Evolutionary conservation across 176 grass and related monocot genomes (phyloP).

Genomic region (Paspalum notatum): DNA sequence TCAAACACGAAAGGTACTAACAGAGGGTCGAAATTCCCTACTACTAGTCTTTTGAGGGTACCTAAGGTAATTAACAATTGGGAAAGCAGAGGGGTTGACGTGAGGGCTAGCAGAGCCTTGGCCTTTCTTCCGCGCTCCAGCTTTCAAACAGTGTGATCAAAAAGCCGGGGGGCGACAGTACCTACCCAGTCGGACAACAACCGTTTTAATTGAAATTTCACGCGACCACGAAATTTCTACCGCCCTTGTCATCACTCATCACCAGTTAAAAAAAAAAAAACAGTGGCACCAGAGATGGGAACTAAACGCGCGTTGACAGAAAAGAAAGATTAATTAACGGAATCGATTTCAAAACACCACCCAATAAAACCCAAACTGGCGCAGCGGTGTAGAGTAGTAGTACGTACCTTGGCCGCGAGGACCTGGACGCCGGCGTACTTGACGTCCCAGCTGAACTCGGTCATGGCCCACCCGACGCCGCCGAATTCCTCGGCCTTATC

Average conservation of each 20-base stretch:
- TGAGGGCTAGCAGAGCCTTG: neutral
- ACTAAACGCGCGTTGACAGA: no score
- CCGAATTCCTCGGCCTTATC: slow-evolving; percentile 60
- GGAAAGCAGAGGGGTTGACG: neutral
- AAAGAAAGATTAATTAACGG: no score
- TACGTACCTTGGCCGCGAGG: slow-evolving; percentile 69
- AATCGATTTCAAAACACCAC: no score
- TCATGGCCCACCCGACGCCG: slow-evolving; percentile 79
- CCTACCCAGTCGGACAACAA: neutral
- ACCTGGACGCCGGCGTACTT: slow-evolving; percentile 91
- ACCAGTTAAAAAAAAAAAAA: no score
- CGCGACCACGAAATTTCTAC: slow-evolving; percentile 7
- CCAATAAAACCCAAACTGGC: no score
- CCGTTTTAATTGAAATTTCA: neutral
- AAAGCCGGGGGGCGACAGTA: neutral
- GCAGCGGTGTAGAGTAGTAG: no score
- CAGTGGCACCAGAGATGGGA: no score
- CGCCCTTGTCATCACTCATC: neutral
- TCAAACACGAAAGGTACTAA: neutral
- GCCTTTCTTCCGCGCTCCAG: neutral
- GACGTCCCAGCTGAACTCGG: slow-evolving; percentile 97
- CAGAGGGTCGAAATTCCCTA: neutral
- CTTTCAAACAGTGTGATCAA: neutral
- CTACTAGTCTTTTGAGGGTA: neutral
- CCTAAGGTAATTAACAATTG: neutral